Evolutionary conservation across 1,284 basidiomycete species (phyloP), one percentile per base, ranked within the genome.

Genomic region (Tilletia horrida): DNA sequence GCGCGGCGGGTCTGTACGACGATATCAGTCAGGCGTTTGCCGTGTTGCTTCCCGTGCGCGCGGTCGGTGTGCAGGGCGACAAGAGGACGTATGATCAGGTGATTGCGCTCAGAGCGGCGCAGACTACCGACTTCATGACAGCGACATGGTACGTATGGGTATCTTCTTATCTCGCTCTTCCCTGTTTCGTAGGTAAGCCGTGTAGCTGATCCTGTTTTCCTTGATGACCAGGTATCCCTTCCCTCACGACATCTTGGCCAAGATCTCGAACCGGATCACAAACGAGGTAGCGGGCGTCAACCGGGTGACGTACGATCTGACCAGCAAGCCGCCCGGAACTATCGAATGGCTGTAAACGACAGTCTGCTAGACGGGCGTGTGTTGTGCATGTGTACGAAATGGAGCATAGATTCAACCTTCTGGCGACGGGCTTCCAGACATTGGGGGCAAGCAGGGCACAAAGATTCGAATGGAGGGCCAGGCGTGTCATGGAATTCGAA

Each of bases 11-110:
- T 0, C 84, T 98, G 67, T 98, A 99, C 84, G 89, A 95, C 81
- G 86, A 93, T 74, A 98, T 99, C 81, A 89, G 90, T 66, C 96
- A 99, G 84, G 96, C 96, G 1, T 98, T 98, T 80, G 94, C 94
- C 2, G 95, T 97, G 1, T 86, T 99, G 1, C 85, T 98, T n/a
- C 95, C 95, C 25, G 94, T 98, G 57, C 90, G 90, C 76, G 95
- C 95, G 2, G 96, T 98, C 52, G 95, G 96, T 72, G 96, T 98
- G 23, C 94, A 96, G 88, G 96, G 96, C 48, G 96, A 98, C 83
- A 88, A 89, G 80, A 87, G 96, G 81, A 99, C 96, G 14, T 98
- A 98, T 79, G 94, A 98, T 79, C 95, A 97, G 86, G 91, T 89
- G 62, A 80, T 86, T 66, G 70, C 79, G 0, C 69, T 81, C 7